Evolutionary conservation across 306 rosid genomes (phyloP).

Genomic region (Delonix regia): DNA sequence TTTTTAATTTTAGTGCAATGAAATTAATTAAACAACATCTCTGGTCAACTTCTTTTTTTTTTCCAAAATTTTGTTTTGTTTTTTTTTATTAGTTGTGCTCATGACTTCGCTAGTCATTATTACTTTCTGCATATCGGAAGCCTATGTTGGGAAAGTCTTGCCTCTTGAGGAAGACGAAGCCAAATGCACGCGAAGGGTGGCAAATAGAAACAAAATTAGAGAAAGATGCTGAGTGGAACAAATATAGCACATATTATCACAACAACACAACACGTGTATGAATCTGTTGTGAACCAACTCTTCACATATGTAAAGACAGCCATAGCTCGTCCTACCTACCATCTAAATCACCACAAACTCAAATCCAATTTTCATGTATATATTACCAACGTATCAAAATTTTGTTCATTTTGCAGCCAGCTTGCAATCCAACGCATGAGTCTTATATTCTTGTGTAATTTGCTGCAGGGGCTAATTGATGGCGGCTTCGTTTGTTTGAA

Average conservation of each 20-base stretch:
- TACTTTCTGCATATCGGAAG: constrained; percentile 5
- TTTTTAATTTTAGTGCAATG: not conserved
- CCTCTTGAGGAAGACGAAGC: not conserved
- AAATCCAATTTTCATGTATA: constrained; percentile 1
- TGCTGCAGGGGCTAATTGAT: constrained; percentile 21
- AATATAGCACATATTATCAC: not conserved
- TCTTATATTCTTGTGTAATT: not conserved
- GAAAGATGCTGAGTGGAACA: constrained; percentile 2
- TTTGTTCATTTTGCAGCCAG: constrained; percentile 12
- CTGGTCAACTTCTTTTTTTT: not conserved
- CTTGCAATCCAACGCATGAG: not conserved
- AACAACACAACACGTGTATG: not conserved
- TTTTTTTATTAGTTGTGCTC: not conserved
- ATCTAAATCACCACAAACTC: constrained; percentile 6
- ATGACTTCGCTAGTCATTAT: not conserved
- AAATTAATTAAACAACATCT: not conserved
- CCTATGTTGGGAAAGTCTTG: not conserved
- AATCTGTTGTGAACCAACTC: not conserved
- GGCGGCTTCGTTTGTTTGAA: not conserved
- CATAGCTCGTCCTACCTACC: not conserved
- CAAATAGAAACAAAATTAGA: not conserved
- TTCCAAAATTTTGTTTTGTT: not conserved
- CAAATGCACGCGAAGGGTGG: not conserved
- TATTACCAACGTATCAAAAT: not conserved
- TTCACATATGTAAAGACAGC: not conserved